Percentiles rank a stretch among this genome's conserved stretches.
phyloP scores from a whole-genome alignment of 768 basidiomycete genomes.

The Amanita muscaria region DNA sequence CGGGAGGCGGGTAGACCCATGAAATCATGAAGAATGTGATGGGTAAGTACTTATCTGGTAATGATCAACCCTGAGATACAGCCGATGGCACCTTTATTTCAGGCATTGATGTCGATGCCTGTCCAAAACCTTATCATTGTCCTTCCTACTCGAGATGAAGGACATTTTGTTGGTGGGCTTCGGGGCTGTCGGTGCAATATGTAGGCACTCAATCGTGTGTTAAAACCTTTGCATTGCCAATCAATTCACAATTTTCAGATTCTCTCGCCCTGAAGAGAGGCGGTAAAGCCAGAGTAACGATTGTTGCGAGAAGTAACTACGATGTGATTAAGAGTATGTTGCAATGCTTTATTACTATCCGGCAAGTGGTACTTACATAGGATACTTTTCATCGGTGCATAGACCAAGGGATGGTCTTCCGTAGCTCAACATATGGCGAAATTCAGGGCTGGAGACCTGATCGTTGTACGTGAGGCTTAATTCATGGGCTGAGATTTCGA shows the following conservation, averaged over 20 bases:
- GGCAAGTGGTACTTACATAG: too few species aligned
- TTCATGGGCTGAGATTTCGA: too few species aligned
- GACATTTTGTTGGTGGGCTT: slow-evolving; percentile 56
- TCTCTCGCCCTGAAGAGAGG: slow-evolving; percentile 48
- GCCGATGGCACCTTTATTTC: too few species aligned
- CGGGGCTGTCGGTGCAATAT: slow-evolving; percentile 59
- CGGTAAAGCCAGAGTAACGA: slow-evolving; percentile 56
- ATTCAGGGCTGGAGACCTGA: slow-evolving; percentile 55
- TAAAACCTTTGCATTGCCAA: background rate
- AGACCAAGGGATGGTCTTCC: slow-evolving; percentile 49
- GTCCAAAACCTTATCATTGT: too few species aligned
- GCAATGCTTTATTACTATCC: too few species aligned
- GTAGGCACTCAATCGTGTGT: slow-evolving; percentile 29
- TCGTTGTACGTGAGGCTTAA: too few species aligned
- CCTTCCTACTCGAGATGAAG: slow-evolving; percentile 20
- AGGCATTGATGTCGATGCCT: too few species aligned
- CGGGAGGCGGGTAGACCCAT: too few species aligned
- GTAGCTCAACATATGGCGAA: slow-evolving; percentile 51
- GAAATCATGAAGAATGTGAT: too few species aligned
- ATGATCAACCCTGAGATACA: too few species aligned
- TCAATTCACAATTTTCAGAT: slow-evolving; percentile 26
- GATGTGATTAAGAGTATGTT: slow-evolving; percentile 39
- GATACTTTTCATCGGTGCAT: background rate
- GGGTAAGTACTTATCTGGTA: too few species aligned
- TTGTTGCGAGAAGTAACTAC: slow-evolving; percentile 65